Conservation (phyloP, 2,329 filamentous ascomycete species). For the Xylariaceae sp. region DNA sequence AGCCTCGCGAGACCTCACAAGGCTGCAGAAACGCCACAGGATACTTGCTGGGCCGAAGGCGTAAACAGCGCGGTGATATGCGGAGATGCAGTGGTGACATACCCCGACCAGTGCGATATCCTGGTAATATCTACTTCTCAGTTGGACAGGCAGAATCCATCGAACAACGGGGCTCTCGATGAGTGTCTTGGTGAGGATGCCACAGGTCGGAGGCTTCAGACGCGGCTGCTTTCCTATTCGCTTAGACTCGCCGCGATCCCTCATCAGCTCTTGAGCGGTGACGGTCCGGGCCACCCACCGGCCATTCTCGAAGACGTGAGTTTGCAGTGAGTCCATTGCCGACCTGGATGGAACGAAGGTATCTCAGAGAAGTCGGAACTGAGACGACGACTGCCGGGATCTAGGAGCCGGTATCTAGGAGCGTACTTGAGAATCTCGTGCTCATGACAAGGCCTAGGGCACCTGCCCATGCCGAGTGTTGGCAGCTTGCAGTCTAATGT, state of each 20-base stretch:
- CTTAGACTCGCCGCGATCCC: constrained; percentile 26
- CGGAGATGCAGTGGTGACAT: constrained; percentile 27
- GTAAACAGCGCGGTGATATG: no score
- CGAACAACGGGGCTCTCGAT: constrained; percentile 68
- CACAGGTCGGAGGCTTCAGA: constrained; percentile 47
- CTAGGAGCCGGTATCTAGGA: no score
- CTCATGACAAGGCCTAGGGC: no score
- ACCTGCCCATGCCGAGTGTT: no score
- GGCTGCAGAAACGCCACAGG: not conserved
- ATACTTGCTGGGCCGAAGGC: not conserved
- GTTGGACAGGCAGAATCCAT: constrained; percentile 70
- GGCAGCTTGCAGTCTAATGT: no score
- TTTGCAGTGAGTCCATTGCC: constrained; percentile 42
- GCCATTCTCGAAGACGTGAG: constrained; percentile 45
- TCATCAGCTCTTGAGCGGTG: constrained; percentile 28
- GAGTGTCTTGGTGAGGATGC: constrained; percentile 71
- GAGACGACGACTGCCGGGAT: no score
- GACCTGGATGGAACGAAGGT: no score
- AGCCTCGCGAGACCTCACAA: no score
- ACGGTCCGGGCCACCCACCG: constrained; percentile 50
- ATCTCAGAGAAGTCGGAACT: no score
- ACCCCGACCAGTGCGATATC: constrained; percentile 84
- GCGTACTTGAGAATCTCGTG: no score
- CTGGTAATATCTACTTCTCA: constrained; percentile 62
- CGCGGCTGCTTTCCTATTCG: constrained; percentile 21